These are phyloP conservation scores for Orbilia oligospora DNA, from an alignment of 2,329 filamentous ascomycete genomes.

Conservation along the genomic window DNA sequence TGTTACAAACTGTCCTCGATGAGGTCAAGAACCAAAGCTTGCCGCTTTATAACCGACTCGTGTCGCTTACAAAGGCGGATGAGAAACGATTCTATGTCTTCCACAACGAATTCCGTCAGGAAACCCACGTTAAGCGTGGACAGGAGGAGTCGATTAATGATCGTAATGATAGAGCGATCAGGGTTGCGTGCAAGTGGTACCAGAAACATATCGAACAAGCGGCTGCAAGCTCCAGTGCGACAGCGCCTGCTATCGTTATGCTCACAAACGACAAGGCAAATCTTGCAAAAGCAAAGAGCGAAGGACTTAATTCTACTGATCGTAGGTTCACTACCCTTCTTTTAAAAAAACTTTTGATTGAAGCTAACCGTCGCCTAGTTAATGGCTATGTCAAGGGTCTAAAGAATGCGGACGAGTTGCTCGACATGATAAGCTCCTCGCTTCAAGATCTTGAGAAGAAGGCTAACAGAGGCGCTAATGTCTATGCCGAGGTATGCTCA, in stretches of 20 bases:
- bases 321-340: slow-evolving; percentile 36
- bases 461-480: slow-evolving; percentile 73
- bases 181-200: slow-evolving; percentile 91
- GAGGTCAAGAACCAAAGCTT: slow-evolving; percentile 94
- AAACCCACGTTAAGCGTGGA: slow-evolving; percentile 85
- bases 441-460: slow-evolving; percentile 78
- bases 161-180: slow-evolving; percentile 91
- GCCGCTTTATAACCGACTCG: slow-evolving; percentile 92
- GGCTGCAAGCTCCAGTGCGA: slow-evolving; percentile 70
- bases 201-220: slow-evolving; percentile 80
- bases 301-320: slow-evolving; percentile 71
- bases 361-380: slow-evolving; percentile 70
- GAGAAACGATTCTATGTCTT: slow-evolving; percentile 99
- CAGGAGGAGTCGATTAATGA: slow-evolving; percentile 92
- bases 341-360: background rate
- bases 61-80: slow-evolving; percentile 91
- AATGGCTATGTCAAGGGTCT: slow-evolving; percentile 85
- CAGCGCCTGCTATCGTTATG: slow-evolving; percentile 85
- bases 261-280: slow-evolving; percentile 94
- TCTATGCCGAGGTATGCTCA: slow-evolving; percentile 79
- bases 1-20: slow-evolving; percentile 95
- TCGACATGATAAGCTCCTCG: slow-evolving; percentile 92
- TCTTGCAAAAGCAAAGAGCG: slow-evolving; percentile 82
- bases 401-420: slow-evolving; percentile 84
- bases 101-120: slow-evolving; percentile 96